phyloP scores from a whole-genome alignment of 352 stramenopile species.

The Pythium dissimile region DNA sequence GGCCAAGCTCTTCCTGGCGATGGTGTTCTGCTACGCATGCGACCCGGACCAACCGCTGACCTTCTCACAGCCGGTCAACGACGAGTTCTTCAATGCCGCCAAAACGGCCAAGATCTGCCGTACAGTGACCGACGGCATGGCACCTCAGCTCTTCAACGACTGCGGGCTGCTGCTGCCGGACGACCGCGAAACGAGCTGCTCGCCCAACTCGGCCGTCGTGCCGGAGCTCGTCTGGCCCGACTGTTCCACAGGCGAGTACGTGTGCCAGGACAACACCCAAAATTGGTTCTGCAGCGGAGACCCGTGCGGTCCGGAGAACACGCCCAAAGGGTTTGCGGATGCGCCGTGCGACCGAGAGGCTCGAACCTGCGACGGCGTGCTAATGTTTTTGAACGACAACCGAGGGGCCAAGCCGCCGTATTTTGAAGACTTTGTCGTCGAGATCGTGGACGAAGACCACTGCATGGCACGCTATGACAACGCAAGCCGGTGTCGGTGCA shows the following conservation, averaged over 20 bases:
- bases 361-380: constrained; percentile 50
- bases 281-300: constrained; percentile 58
- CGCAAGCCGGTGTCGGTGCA: constrained; percentile 40
- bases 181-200: constrained; percentile 53
- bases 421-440: constrained; percentile 62
- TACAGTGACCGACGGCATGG: constrained; percentile 42
- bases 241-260: constrained; percentile 49
- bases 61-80: constrained; percentile 41
- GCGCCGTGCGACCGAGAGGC: constrained; percentile 48
- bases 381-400: constrained; percentile 81
- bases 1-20: constrained; percentile 48
- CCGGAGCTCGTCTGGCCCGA: constrained; percentile 52
- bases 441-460: constrained; percentile 57
- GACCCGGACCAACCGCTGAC: constrained; percentile 23
- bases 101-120: constrained; percentile 69
- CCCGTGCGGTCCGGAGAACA: constrained; percentile 36
- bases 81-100: constrained; percentile 46
- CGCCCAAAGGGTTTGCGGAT: constrained; percentile 54
- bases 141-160: constrained; percentile 49
- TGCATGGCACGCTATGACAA: constrained; percentile 37
- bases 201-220: constrained; percentile 56
- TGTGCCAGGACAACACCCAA: constrained; percentile 39
- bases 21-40: constrained; percentile 30
- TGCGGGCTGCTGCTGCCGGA: constrained; percentile 60
- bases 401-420: constrained; percentile 68